These are phyloP conservation scores for Leptographium wingfieldii DNA, from an alignment of 2,329 filamentous ascomycete genomes.

Conservation along the genomic window DNA sequence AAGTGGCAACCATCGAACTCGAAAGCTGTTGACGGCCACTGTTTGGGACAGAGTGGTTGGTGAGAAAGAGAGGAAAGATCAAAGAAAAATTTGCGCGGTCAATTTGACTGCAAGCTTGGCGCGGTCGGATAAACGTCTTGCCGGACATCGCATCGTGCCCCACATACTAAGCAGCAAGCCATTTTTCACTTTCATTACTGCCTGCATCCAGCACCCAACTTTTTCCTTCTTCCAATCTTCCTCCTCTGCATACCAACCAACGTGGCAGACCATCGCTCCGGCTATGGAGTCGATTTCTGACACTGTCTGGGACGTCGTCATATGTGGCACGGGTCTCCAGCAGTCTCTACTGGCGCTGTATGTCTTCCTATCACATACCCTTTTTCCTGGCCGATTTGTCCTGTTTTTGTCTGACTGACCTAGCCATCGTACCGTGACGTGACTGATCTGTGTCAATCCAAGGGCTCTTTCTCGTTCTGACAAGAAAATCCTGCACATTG, in stretches of 20 bases:
- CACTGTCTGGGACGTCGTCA: slow-evolving; percentile 66
- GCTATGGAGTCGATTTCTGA: slow-evolving; percentile 64
- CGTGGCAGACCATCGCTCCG: background rate
- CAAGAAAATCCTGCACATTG: slow-evolving; percentile 84
- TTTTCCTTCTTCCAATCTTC: background rate
- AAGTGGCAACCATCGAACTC: slow-evolving; percentile 13
- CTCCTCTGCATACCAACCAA: background rate
- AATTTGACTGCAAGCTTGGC: no score
- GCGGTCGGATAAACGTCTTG: slow-evolving; percentile 4
- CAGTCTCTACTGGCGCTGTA: slow-evolving; percentile 56
- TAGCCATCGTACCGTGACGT: slow-evolving; percentile 26
- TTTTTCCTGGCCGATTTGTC: background rate
- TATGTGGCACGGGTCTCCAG: slow-evolving; percentile 64
- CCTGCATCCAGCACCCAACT: background rate
- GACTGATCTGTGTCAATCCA: slow-evolving; percentile 13
- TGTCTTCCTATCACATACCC: slow-evolving; percentile 17
- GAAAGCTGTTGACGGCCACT: slow-evolving; percentile 17
- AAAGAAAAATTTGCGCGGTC: background rate
- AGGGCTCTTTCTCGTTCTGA: slow-evolving; percentile 86
- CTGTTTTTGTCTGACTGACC: slow-evolving; percentile 55
- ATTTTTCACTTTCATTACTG: background rate
- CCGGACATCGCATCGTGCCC: background rate
- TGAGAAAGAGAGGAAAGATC: slow-evolving; percentile 15
- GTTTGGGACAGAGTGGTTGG: slow-evolving; percentile 25
- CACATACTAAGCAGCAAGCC: background rate